phyloP scores from a whole-genome alignment of 257 asterid genomes.

The Prunella vulgaris region DNA sequence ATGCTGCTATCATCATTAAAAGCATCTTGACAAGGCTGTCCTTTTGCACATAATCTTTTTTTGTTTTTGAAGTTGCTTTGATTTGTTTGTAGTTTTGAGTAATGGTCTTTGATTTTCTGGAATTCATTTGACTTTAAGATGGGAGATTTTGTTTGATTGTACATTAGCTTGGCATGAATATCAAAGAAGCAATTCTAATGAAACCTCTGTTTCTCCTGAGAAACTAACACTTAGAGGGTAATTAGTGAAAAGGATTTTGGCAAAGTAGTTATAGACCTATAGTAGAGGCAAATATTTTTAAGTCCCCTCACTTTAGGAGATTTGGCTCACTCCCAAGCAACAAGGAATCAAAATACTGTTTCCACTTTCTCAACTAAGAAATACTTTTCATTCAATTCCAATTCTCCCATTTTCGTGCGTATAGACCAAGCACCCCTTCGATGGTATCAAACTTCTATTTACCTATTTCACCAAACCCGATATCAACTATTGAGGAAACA shows the following conservation, averaged over 20 bases:
- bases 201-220: constrained; percentile 18
- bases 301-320: neutral
- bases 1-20: too few species aligned
- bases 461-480: too few species aligned
- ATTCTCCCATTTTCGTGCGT: too few species aligned
- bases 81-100: neutral
- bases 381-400: too few species aligned
- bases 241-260: neutral
- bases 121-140: neutral
- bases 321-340: too few species aligned
- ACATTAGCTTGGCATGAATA: constrained; percentile 22
- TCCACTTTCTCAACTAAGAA: too few species aligned
- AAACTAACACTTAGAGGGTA: neutral
- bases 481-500: too few species aligned
- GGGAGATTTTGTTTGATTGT: neutral
- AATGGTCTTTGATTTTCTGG: neutral
- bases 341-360: neutral
- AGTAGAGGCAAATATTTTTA: neutral
- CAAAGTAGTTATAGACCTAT: neutral
- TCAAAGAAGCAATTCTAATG: constrained; percentile 17
- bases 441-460: too few species aligned
- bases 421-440: too few species aligned
- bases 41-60: too few species aligned
- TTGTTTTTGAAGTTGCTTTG: too few species aligned
- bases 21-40: too few species aligned